phyloP scores from a whole-genome alignment of 2,329 filamentous ascomycete species.

The Trichoderma guizhouense region DNA sequence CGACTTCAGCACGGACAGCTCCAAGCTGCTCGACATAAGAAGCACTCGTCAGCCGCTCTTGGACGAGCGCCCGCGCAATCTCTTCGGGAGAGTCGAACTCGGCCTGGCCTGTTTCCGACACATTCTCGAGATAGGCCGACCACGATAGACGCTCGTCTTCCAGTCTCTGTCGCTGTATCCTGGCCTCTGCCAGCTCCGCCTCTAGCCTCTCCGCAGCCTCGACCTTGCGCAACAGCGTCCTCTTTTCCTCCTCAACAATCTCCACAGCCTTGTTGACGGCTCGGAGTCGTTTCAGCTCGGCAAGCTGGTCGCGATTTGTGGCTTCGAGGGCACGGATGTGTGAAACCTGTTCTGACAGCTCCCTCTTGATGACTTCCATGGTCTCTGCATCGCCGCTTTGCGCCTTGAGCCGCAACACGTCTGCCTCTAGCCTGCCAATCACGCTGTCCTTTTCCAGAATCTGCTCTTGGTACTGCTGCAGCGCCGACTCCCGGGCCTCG shows the following conservation, averaged over 20 bases:
- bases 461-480: constrained; percentile 63
- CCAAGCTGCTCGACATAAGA: constrained; percentile 80
- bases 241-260: constrained; percentile 93
- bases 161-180: constrained; percentile 78
- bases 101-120: constrained; percentile 57
- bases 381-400: constrained; percentile 85
- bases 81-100: constrained; percentile 87
- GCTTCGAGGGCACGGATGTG: constrained; percentile 84
- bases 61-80: constrained; percentile 77
- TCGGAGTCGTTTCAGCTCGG: constrained; percentile 77
- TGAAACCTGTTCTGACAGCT: constrained; percentile 86
- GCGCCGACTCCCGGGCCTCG: constrained; percentile 50
- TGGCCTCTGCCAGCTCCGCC: constrained; percentile 72
- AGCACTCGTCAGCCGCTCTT: constrained; percentile 76
- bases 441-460: constrained; percentile 66
- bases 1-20: constrained; percentile 70
- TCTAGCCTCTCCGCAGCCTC: constrained; percentile 71
- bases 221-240: constrained; percentile 72
- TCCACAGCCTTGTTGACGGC: constrained; percentile 84
- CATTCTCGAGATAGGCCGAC: constrained; percentile 77
- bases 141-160: constrained; percentile 87
- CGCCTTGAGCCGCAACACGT: constrained; percentile 79
- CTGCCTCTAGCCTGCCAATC: constrained; percentile 74
- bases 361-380: constrained; percentile 77
- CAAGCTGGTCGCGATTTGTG: constrained; percentile 72